Evolutionary conservation across 208 protist genomes (phyloP).

Genomic region (Angomonas ambiguus): DNA sequence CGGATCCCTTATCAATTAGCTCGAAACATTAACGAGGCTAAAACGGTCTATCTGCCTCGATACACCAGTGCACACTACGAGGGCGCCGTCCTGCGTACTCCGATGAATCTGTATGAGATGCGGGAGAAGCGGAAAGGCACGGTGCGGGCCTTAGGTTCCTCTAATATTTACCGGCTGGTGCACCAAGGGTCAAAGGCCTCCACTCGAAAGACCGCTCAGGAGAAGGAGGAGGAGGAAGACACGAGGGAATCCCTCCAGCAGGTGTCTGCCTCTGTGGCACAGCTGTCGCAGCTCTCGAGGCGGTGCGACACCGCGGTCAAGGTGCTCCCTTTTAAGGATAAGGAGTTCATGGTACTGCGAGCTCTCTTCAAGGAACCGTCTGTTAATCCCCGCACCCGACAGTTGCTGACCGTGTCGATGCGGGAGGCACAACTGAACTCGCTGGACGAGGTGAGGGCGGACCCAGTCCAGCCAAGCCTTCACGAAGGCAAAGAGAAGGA

Average conservation of each 20-base stretch:
- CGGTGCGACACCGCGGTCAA: slow-evolving; percentile 72
- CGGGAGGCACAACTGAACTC: not conserved
- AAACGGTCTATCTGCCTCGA: slow-evolving; percentile 32
- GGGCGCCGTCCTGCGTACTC: slow-evolving; percentile 72
- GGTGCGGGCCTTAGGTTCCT: slow-evolving; percentile 23
- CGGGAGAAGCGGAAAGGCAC: slow-evolving; percentile 61
- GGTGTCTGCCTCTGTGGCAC: slow-evolving; percentile 18
- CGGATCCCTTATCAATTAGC: slow-evolving; percentile 56
- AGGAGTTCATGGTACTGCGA: slow-evolving; percentile 71
- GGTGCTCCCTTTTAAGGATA: slow-evolving; percentile 67
- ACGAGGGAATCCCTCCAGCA: not conserved
- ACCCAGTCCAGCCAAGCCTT: not conserved
- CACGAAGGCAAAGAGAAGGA: not conserved
- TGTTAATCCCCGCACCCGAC: slow-evolving; percentile 53
- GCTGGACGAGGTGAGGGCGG: not conserved
- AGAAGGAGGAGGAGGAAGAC: slow-evolving; percentile 8
- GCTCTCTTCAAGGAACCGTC: slow-evolving; percentile 77
- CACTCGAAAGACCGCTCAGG: not conserved
- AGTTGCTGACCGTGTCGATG: slow-evolving; percentile 41
- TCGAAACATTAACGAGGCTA: slow-evolving; percentile 49
- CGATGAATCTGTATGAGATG: slow-evolving; percentile 75
- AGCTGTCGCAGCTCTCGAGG: slow-evolving; percentile 26
- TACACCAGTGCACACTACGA: slow-evolving; percentile 65
- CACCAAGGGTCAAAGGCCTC: not conserved
- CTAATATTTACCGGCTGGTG: not conserved